A percentile compares a stretch with the other conserved stretches of the same genome.
These are phyloP conservation scores for Cladobotryum protrusum DNA, from an alignment of 2,329 filamentous ascomycete species.

Conservation along the genomic window DNA sequence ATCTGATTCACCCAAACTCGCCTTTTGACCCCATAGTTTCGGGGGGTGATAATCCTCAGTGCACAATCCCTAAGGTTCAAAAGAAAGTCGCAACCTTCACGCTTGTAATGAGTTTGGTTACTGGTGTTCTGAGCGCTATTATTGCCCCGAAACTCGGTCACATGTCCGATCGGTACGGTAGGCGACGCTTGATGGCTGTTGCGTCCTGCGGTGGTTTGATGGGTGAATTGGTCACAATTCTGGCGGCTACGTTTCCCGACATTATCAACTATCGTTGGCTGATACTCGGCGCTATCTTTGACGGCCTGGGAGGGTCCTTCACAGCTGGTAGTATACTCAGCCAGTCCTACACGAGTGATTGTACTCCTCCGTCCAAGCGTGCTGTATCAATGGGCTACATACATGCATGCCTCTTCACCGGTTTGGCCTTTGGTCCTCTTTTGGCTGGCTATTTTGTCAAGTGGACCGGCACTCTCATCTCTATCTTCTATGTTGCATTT, in stretches of 20 bases:
- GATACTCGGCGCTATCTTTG: slow-evolving; percentile 67
- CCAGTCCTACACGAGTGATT: slow-evolving; percentile 86
- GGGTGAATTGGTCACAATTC: slow-evolving; percentile 69
- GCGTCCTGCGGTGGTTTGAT: slow-evolving; percentile 68
- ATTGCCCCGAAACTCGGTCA: slow-evolving; percentile 77
- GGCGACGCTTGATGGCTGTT: slow-evolving; percentile 66
- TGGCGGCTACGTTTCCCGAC: slow-evolving; percentile 70
- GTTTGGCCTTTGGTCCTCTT: slow-evolving; percentile 82
- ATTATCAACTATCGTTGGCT: slow-evolving; percentile 71
- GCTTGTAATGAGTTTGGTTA: slow-evolving; percentile 66
- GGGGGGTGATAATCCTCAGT: slow-evolving; percentile 69
- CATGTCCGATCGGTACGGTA: slow-evolving; percentile 80
- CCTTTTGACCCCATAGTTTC: slow-evolving; percentile 58
- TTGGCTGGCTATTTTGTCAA: slow-evolving; percentile 75
- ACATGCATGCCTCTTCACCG: slow-evolving; percentile 80
- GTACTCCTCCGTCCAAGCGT: slow-evolving; percentile 70
- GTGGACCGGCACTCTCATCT: slow-evolving; percentile 65
- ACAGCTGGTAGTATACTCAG: slow-evolving; percentile 70
- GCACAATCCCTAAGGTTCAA: slow-evolving; percentile 72
- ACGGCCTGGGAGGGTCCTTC: slow-evolving; percentile 84
- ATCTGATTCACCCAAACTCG: slow-evolving; percentile 51
- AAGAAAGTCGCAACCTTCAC: slow-evolving; percentile 71
- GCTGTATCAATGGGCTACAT: slow-evolving; percentile 84
- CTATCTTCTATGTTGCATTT: slow-evolving; percentile 79
- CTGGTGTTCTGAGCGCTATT: slow-evolving; percentile 72